Base-by-base conservation (phyloP, 306 rosid genomes). In the Parietaria judaica region DNA sequence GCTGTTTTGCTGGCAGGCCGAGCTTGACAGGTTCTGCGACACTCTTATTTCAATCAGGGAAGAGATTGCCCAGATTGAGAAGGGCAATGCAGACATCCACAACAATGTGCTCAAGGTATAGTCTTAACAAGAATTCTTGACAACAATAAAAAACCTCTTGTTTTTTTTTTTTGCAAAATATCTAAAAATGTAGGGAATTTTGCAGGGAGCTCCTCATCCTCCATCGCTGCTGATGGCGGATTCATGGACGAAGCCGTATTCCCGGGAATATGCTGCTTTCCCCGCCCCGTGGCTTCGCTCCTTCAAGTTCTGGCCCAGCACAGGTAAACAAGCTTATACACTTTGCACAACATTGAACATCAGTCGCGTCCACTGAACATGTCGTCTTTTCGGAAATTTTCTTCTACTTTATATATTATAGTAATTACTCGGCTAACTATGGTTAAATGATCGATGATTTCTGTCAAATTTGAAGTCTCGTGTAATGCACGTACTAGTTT, bases 211-310 rank as follows among this genome's bases (percentile, higher is more conserved):
- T 57, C 97, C 99, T 76, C 99, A 94, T 77, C 97, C 99, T 53
- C 91, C 99, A 74, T 89, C 99, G 56, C 67, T 94, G 68, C 94
- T 94, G 46, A 94, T 94, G 99, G 99, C 86, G 72, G 95, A 94
- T 70, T 65, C 84, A 74, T 94, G 97, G 99, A 74, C 88, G 45
- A 94, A 89, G 73, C 99, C 97, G n/a, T 94, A 94, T 69, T 69
- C 97, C 54, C 80, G 97, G 70, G 95, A 89, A 45, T 89, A 86
- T 58, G 99, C 97, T 49, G 99, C 99, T 75, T 94, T 81, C 81
- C 97, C 99, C 0, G 95, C 97, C 67, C 31, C 89, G 7, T 89
- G 97, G 99, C 99, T 94, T 66, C 86, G 94, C 13, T 67, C 51
- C 51, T 62, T 94, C 13, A 94, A 94, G 82, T 88, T 94, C 88